Percentiles rank a stretch among this genome's conserved stretches.
phyloP scores from a whole-genome alignment of 2,329 filamentous ascomycete species.

The Ilyonectria mors-panacis region DNA sequence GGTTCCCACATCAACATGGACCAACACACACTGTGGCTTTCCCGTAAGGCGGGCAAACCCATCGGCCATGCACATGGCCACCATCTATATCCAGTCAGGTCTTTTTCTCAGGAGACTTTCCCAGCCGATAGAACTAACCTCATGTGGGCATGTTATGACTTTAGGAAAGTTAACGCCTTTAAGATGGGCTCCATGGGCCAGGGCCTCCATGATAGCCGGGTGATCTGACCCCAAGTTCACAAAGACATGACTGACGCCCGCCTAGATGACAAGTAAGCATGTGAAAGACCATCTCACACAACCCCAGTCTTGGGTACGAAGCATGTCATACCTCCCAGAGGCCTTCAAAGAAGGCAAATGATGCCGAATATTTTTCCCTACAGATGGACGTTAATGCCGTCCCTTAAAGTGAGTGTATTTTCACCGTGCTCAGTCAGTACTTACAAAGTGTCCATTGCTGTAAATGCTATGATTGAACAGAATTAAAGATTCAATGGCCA shows the following conservation, averaged over 20 bases:
- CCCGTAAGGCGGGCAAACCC: conserved; percentile 81
- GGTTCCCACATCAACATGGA: conserved; percentile 86
- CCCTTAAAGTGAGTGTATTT: no score
- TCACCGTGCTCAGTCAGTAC: no score
- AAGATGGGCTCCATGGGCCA: conserved; percentile 76
- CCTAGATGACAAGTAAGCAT: conserved; percentile 41
- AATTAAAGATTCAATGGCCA: no score
- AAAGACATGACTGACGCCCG: conserved; percentile 69
- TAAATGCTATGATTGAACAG: not conserved
- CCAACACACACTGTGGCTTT: conserved; percentile 81
- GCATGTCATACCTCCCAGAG: conserved; percentile 69
- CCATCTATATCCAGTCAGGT: conserved; percentile 70
- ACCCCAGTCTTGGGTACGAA: not conserved
- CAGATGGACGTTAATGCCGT: not conserved
- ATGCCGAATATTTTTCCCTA: conserved; percentile 72
- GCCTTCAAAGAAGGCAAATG: conserved; percentile 85
- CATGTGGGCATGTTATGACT: conserved; percentile 13
- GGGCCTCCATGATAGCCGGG: conserved; percentile 83
- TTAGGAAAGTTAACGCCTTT: conserved; percentile 9
- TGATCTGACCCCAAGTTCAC: conserved; percentile 79
- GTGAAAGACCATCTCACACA: not conserved
- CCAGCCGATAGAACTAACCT: not conserved
- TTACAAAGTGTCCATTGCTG: not conserved
- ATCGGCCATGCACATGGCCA: conserved; percentile 86
- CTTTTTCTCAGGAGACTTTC: not conserved